phyloP scores from a whole-genome alignment of 2,329 filamentous ascomycete species.

The Penicillium sp. region DNA sequence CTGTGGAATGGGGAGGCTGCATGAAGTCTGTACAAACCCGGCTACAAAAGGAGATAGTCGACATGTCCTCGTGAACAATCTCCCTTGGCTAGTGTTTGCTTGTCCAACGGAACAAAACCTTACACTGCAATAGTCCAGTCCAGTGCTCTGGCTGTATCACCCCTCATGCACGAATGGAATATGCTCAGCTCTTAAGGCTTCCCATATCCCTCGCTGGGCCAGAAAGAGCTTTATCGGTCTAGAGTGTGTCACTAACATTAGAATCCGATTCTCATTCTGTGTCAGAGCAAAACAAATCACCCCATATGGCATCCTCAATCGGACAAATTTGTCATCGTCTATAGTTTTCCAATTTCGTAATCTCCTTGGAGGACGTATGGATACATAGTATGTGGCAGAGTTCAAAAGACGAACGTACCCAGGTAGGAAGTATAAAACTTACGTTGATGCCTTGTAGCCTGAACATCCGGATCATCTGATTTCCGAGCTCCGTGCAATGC shows the following conservation, averaged over 20 bases:
- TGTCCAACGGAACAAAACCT: background rate
- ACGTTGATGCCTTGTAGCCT: slow-evolving; percentile 14
- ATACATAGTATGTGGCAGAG: too few species aligned
- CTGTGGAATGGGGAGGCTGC: background rate
- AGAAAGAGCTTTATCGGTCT: background rate
- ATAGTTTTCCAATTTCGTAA: background rate
- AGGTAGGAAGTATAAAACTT: background rate
- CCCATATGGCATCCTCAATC: accelerated
- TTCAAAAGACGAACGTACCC: too few species aligned
- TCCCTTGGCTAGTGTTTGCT: background rate
- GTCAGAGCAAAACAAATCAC: too few species aligned
- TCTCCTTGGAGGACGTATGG: too few species aligned
- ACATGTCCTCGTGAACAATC: background rate
- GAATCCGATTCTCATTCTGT: background rate
- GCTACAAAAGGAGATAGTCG: background rate
- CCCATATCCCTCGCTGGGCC: background rate
- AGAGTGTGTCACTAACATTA: background rate
- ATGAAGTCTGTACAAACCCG: background rate
- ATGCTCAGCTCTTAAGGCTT: background rate
- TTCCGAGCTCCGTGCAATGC: slow-evolving; percentile 13
- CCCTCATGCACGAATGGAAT: background rate
- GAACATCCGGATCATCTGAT: slow-evolving; percentile 11
- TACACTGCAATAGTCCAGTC: background rate
- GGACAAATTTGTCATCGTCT: too few species aligned
- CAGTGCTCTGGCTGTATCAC: background rate